Evolutionary conservation across 2,329 filamentous ascomycete genomes (phyloP).

Genomic region (Tympanopsis confertula): DNA sequence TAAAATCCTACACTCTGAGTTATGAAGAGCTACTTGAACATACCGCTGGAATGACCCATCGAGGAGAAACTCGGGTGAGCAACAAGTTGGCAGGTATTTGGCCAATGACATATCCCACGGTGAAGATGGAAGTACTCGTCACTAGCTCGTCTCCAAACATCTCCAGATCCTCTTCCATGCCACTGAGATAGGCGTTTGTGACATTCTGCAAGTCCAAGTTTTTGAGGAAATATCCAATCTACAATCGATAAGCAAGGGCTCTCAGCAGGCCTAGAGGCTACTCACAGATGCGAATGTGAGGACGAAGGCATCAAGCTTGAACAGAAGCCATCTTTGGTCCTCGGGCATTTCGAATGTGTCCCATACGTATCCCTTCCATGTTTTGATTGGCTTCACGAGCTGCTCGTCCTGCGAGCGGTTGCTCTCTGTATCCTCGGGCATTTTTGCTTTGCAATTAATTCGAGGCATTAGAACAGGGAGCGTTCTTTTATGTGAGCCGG

Average conservation of each 20-base stretch:
- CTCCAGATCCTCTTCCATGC: constrained; percentile 21
- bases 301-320: constrained; percentile 20
- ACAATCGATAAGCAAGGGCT: too few relatives aligned
- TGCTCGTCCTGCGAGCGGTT: constrained; percentile 3
- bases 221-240: constrained; percentile 19
- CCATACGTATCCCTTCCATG: constrained; percentile 25
- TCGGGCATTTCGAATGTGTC: constrained; percentile 19
- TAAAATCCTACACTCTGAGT: constrained; percentile 1
- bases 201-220: constrained; percentile 26
- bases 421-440: not conserved
- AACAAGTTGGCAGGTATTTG: constrained; percentile 12
- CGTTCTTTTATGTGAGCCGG: too few relatives aligned
- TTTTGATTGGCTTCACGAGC: constrained; percentile 9
- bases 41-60: constrained; percentile 15
- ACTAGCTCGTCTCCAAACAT: constrained; percentile 21
- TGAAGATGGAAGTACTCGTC: constrained; percentile 21
- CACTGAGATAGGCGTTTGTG: constrained; percentile 25
- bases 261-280: too few relatives aligned
- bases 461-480: not conserved
- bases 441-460: not conserved
- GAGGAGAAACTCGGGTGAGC: constrained; percentile 11
- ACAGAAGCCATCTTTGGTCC: constrained; percentile 17
- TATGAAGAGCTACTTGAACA: constrained; percentile 1
- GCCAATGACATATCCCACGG: constrained; percentile 12
- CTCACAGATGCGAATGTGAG: constrained; percentile 21